Conservation (phyloP, 306 rosid genomes). For the Prunus persica region DNA sequence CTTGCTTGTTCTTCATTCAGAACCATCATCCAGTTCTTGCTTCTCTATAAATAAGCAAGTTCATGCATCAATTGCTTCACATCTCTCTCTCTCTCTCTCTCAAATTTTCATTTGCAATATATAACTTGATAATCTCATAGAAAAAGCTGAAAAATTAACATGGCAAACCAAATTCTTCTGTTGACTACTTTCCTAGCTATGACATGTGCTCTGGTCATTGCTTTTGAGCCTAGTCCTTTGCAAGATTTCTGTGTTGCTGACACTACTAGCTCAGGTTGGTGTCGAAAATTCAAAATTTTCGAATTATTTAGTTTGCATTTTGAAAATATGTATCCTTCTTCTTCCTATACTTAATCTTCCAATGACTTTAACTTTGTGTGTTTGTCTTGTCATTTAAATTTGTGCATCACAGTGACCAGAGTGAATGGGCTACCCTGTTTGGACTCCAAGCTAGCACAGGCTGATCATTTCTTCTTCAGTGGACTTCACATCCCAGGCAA, state of each 20-base stretch:
- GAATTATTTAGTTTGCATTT: neutral
- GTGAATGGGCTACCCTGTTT: constrained; percentile 1
- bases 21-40: neutral
- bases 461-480: neutral
- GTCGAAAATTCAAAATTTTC: too few relatives aligned
- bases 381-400: neutral
- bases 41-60: neutral
- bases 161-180: neutral
- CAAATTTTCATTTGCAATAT: neutral
- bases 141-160: neutral
- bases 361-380: too few relatives aligned
- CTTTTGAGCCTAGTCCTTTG: constrained; percentile 15
- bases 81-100: neutral
- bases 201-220: neutral
- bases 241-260: constrained; percentile 34
- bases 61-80: neutral
- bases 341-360: neutral
- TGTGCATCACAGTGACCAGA: neutral
- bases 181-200: neutral
- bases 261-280: constrained; percentile 19
- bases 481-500: constrained; percentile 2
- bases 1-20: neutral
- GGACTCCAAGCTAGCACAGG: constrained; percentile 7
- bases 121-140: neutral
- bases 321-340: neutral